These are phyloP conservation scores for Brettanomyces anomalus DNA, from an alignment of 805 yeast genomes.

Conservation along the genomic window DNA sequence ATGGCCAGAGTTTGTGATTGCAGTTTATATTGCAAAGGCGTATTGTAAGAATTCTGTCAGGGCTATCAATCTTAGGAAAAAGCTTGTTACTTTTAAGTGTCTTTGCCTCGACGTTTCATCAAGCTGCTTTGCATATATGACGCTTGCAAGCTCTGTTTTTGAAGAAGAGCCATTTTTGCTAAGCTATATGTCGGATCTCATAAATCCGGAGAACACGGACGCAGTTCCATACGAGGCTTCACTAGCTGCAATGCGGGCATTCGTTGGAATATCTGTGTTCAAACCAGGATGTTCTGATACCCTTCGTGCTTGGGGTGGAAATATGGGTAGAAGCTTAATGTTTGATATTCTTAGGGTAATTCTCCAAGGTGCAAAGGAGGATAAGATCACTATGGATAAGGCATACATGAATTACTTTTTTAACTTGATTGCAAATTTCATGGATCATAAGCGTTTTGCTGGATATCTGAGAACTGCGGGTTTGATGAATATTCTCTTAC, in stretches of 20 bases:
- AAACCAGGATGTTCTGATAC: conserved; percentile 70
- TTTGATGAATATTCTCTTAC: conserved; percentile 53
- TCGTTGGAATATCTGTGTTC: conserved; percentile 60
- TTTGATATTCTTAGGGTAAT: conserved; percentile 64
- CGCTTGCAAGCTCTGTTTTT: conserved; percentile 55
- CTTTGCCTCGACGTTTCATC: conserved; percentile 57
- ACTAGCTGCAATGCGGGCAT: conserved; percentile 52
- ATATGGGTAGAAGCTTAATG: conserved; percentile 75
- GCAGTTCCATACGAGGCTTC: conserved; percentile 43
- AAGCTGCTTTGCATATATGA: conserved; percentile 46
- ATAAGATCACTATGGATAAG: conserved; percentile 18
- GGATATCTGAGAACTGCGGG: conserved; percentile 68
- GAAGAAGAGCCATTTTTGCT: conserved; percentile 67
- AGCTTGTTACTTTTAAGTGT: conserved; percentile 56
- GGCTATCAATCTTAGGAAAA: conserved; percentile 44
- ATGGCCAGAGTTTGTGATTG: conserved; percentile 55
- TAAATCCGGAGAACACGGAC: conserved; percentile 49
- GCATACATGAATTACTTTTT: conserved; percentile 35
- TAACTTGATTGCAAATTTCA: conserved; percentile 52
- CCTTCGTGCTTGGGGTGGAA: conserved; percentile 71
- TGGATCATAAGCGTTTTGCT: conserved; percentile 45
- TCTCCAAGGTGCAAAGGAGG: conserved; percentile 37
- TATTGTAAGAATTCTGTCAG: conserved; percentile 48
- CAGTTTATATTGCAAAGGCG: conserved; percentile 61
- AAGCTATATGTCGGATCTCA: conserved; percentile 58